Conservation (phyloP, 1,284 basidiomycete genomes). For the Cryptococcus sp. region DNA sequence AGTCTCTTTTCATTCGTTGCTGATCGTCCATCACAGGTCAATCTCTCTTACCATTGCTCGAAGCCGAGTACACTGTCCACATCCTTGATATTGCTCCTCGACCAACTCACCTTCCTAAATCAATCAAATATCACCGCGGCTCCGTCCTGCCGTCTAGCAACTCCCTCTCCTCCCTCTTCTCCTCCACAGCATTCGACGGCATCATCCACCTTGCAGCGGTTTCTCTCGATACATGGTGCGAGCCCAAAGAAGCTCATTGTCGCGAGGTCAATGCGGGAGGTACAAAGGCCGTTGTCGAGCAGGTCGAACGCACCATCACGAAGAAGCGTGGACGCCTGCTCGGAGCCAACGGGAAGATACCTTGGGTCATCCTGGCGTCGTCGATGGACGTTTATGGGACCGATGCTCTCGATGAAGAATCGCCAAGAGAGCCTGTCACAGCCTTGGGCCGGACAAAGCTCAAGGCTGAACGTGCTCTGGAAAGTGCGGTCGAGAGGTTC, state of each 20-base stretch:
- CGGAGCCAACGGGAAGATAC: conserved; percentile 15
- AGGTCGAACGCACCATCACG: conserved; percentile 21
- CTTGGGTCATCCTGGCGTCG: conserved; percentile 48
- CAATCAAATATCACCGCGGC: conserved; percentile 24
- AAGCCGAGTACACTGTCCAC: conserved; percentile 33
- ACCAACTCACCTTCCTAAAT: conserved; percentile 25
- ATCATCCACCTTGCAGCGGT: conserved; percentile 50
- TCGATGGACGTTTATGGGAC: conserved; percentile 45
- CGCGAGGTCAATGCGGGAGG: conserved; percentile 40
- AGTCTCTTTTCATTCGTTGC: not conserved
- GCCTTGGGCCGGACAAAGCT: conserved; percentile 45
- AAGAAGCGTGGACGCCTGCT: conserved; percentile 9
- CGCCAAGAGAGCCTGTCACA: conserved; percentile 23
- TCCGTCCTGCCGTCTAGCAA: conserved; percentile 24
- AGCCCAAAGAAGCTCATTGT: conserved; percentile 40
- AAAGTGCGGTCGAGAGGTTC: conserved; percentile 8
- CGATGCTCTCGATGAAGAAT: conserved; percentile 20
- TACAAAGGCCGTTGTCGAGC: conserved; percentile 32
- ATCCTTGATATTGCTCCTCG: conserved; percentile 33
- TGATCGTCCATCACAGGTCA: conserved; percentile 24
- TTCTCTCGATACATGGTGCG: conserved; percentile 45
- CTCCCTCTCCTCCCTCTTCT: conserved; percentile 26
- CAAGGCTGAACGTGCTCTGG: conserved; percentile 35
- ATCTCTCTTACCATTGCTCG: conserved; percentile 29
- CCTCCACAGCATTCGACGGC: conserved; percentile 32